These are phyloP conservation scores for Avena sativa DNA, from an alignment of 176 grass and related monocot species.

Conservation along the genomic window DNA sequence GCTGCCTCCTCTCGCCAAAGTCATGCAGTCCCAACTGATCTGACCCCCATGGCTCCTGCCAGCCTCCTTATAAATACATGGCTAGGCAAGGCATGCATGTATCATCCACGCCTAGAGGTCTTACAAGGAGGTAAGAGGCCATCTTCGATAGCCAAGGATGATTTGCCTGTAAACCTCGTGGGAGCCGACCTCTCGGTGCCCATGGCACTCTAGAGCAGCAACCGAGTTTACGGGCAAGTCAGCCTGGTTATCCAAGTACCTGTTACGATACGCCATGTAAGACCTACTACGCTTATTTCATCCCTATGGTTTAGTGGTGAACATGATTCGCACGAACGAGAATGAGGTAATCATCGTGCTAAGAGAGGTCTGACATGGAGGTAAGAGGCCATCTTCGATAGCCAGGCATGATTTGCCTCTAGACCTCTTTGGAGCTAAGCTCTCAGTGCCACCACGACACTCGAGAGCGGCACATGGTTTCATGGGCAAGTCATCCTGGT, in stretches of 20 bases:
- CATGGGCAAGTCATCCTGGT: slow-evolving; percentile 42
- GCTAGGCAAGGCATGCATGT: not conserved
- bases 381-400: slow-evolving; percentile 2
- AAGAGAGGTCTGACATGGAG: not conserved
- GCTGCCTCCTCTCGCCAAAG: not conserved
- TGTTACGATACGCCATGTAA: slow-evolving; percentile 46
- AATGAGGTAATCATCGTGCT: no score
- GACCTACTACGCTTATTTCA: slow-evolving; percentile 28
- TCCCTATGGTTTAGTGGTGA: not conserved
- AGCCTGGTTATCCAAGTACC: slow-evolving; percentile 40
- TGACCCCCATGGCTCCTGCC: not conserved
- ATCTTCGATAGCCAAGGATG: slow-evolving; percentile 61
- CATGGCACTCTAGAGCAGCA: not conserved
- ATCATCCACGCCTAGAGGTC: not conserved
- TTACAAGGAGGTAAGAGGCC: not conserved
- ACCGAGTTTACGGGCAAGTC: slow-evolving; percentile 45
- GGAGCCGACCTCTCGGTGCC: not conserved
- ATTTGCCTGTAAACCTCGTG: slow-evolving; percentile 50
- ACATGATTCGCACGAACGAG: not conserved
- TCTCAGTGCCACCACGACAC: not conserved
- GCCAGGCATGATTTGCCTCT: slow-evolving; percentile 15
- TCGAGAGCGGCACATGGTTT: not conserved
- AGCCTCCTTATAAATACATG: slow-evolving; percentile 14
- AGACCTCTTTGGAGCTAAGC: not conserved
- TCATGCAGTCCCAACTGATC: no score